Evolutionary conservation across 371 early-diverging fungal species (phyloP).

Genomic region (Circinella umbellata): DNA sequence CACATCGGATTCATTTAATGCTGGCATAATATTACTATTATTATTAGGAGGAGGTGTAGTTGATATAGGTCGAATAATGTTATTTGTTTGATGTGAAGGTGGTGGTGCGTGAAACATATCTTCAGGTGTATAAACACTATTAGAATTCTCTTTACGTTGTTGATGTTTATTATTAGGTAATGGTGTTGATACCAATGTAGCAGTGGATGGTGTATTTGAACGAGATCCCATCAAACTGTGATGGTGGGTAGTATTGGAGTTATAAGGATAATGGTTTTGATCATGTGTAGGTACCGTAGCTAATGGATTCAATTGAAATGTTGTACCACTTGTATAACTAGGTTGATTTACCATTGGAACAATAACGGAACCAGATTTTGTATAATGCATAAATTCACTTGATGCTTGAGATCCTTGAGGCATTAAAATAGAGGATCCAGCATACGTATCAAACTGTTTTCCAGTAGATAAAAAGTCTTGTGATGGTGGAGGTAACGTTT

Average conservation of each 20-base stretch:
- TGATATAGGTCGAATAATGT: not conserved
- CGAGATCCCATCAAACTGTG: not conserved
- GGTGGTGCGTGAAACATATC: not conserved
- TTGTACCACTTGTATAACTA: slow-evolving; percentile 13
- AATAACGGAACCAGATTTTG: slow-evolving; percentile 18
- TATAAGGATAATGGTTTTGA: not conserved
- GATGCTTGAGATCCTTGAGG: slow-evolving; percentile 25
- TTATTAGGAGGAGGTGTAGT: not conserved
- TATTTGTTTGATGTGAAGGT: not conserved
- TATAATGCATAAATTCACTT: slow-evolving; percentile 23
- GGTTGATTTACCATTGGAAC: slow-evolving; percentile 17
- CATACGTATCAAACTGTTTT: slow-evolving; percentile 17
- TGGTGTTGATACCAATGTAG: not conserved
- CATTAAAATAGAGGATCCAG: slow-evolving; percentile 25
- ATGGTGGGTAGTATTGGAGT: no score
- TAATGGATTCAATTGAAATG: not conserved
- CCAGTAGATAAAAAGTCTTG: slow-evolving; percentile 22
- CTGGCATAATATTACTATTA: not conserved
- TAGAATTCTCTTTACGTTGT: not conserved
- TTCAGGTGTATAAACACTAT: not conserved
- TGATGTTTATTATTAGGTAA: not conserved
- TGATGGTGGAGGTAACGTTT: slow-evolving; percentile 9
- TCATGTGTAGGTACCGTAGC: not conserved
- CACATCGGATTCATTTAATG: not conserved
- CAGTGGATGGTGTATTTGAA: not conserved